phyloP scores from a whole-genome alignment of 441 rosid genomes.

The Pelargonium hybrid region DNA sequence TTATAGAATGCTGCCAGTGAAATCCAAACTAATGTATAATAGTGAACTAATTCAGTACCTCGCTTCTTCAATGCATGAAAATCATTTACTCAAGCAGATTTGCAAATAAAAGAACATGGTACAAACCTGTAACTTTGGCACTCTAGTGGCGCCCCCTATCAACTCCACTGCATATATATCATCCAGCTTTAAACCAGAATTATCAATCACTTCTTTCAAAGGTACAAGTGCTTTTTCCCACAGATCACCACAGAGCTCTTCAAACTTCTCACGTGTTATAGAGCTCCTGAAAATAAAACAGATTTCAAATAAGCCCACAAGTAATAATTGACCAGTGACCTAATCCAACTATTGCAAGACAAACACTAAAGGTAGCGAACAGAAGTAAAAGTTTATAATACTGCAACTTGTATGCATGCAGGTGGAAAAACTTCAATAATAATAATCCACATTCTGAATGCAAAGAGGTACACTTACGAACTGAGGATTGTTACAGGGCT shows the following conservation, averaged over 20 bases:
- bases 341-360: neutral
- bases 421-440: too few species aligned
- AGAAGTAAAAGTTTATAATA: neutral
- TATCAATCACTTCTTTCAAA: conserved; percentile 54
- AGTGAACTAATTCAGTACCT: neutral
- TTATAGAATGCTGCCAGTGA: too few species aligned
- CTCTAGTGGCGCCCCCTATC: conserved; percentile 94
- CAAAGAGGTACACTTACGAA: too few species aligned
- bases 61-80: neutral
- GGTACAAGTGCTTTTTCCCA: conserved; percentile 86
- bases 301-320: conserved; percentile 8
- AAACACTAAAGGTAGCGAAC: neutral
- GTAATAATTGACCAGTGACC: neutral
- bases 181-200: conserved; percentile 61
- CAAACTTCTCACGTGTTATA: conserved; percentile 83
- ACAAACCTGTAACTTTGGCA: conserved; percentile 92
- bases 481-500: too few species aligned
- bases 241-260: conserved; percentile 78
- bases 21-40: too few species aligned
- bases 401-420: too few species aligned
- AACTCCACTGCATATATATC: conserved; percentile 82
- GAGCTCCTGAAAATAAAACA: conserved; percentile 54
- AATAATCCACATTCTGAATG: too few species aligned
- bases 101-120: conserved; percentile 14
- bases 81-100: neutral